phyloP scores from a whole-genome alignment of 2,329 filamentous ascomycete species.

The Penicillium sp. region DNA sequence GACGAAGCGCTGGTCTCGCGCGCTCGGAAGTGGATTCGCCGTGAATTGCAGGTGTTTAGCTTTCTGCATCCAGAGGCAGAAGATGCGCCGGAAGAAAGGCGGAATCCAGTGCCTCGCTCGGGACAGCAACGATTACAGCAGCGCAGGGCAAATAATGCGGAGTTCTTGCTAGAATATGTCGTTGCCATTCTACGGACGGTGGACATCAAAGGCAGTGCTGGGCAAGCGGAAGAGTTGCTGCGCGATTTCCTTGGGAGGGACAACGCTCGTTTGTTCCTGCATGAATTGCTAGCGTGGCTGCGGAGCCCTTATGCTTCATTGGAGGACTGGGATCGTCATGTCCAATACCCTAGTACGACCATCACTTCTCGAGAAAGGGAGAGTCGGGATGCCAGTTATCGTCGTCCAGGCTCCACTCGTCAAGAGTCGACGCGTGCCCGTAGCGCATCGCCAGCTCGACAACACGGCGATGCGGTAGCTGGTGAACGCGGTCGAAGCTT shows the following conservation, averaged over 20 bases:
- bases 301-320: constrained; percentile 75
- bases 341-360: constrained; percentile 64
- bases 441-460: constrained; percentile 30
- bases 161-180: constrained; percentile 85
- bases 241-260: constrained; percentile 76
- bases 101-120: constrained; percentile 26
- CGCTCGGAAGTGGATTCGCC: constrained; percentile 77
- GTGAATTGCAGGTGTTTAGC: constrained; percentile 81
- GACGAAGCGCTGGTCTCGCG: constrained; percentile 72
- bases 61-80: constrained; percentile 60
- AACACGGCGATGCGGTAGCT: too few relatives aligned
- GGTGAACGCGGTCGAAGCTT: constrained; percentile 20
- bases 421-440: neutral
- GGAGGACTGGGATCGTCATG: constrained; percentile 76
- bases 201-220: constrained; percentile 76
- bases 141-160: constrained; percentile 68
- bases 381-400: constrained; percentile 8
- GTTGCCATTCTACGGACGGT: constrained; percentile 80
- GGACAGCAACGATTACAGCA: constrained; percentile 41
- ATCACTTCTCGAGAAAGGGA: constrained; percentile 4
- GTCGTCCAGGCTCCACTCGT: constrained; percentile 10
- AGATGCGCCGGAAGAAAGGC: constrained; percentile 22
- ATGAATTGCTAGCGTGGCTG: constrained; percentile 82
- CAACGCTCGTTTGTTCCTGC: constrained; percentile 75
- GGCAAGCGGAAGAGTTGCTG: constrained; percentile 78